Evolutionary conservation across 2,329 filamentous ascomycete genomes (phyloP).

Genomic region (Bisporella sp.): DNA sequence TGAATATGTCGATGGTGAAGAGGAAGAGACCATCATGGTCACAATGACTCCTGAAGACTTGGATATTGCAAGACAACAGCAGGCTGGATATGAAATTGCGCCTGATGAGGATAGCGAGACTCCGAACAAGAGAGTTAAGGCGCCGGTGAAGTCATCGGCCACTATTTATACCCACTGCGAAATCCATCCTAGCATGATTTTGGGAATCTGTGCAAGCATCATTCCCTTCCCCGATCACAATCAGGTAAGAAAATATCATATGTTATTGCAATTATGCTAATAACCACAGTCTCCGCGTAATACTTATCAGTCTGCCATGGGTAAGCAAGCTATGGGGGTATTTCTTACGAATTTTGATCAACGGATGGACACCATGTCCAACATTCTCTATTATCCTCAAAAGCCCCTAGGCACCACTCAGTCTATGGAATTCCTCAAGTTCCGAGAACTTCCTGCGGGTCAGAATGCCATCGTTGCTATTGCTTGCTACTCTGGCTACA

Average conservation of each 20-base stretch:
- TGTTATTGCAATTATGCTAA: background rate
- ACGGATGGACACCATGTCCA: constrained; percentile 99
- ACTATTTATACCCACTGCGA: constrained; percentile 97
- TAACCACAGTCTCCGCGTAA: constrained; percentile 83
- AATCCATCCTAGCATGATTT: constrained; percentile 98
- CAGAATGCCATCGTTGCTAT: constrained; percentile 99
- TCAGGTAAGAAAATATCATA: constrained; percentile 47
- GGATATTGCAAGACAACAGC: constrained; percentile 66
- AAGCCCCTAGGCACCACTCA: constrained; percentile 93
- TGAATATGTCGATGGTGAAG: constrained; percentile 94
- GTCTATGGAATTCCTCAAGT: constrained; percentile 98
- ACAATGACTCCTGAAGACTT: constrained; percentile 97
- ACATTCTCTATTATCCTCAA: constrained; percentile 97
- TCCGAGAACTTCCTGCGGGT: constrained; percentile 91
- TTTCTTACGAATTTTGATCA: constrained; percentile 95
- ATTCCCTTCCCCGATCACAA: constrained; percentile 99
- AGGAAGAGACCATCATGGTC: constrained; percentile 98
- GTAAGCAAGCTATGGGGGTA: constrained; percentile 99
- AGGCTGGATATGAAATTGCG: constrained; percentile 53
- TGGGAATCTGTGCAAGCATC: constrained; percentile 97
- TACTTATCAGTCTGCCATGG: constrained; percentile 98
- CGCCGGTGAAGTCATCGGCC: constrained; percentile 76
- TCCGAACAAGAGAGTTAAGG: constrained; percentile 80
- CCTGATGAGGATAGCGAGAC: constrained; percentile 58
- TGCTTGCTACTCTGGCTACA: constrained; percentile 95